Percentiles rank a stretch among this genome's conserved stretches.
Evolutionary conservation across 495 filamentous ascomycete genomes (phyloP).

Genomic region (Bryoglossum gracile): DNA sequence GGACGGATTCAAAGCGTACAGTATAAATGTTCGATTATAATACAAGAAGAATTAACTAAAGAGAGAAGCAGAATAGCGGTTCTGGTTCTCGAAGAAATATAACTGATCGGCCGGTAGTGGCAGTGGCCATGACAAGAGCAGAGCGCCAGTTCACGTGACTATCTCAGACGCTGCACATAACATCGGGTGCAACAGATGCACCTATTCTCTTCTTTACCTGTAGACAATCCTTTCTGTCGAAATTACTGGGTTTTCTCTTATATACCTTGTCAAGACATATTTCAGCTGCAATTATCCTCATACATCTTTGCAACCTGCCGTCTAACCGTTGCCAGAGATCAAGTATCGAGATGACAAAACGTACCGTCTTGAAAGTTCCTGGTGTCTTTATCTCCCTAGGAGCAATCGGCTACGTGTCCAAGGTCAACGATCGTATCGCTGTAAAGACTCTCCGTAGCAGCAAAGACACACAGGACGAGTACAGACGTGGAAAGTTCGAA

Average conservation of each 20-base stretch:
- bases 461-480: too few relatives aligned
- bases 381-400: not conserved
- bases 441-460: not conserved
- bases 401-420: not conserved
- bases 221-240: too few relatives aligned
- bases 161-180: not conserved
- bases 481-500: too few relatives aligned
- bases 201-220: too few relatives aligned
- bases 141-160: not conserved
- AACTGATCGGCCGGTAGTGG: not conserved
- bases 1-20: not conserved
- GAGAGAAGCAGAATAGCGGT: constrained; percentile 1
- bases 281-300: too few relatives aligned
- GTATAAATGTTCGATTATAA: not conserved
- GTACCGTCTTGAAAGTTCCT: too few relatives aligned
- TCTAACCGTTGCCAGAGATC: too few relatives aligned
- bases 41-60: constrained; percentile 1
- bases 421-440: not conserved
- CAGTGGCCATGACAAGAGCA: not conserved
- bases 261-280: too few relatives aligned
- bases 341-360: not conserved
- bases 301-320: too few relatives aligned
- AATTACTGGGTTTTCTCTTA: too few relatives aligned
- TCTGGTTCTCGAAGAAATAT: not conserved
- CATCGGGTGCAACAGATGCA: too few relatives aligned